Base-by-base conservation (phyloP, 495 filamentous ascomycete species). In the Penicillium atrosanguineum region DNA sequence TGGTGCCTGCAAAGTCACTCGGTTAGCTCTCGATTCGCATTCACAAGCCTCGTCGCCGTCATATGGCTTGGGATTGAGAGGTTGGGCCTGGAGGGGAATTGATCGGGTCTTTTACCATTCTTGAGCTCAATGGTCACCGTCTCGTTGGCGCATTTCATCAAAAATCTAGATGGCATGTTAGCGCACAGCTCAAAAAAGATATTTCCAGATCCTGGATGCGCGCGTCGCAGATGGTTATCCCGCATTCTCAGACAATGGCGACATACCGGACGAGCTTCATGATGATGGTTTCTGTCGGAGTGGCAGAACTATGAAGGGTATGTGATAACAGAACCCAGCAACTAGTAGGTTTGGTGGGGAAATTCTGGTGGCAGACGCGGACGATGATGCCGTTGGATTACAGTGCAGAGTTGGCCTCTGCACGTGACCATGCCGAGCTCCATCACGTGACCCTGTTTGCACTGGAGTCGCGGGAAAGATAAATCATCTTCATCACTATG, bases 211-310 rank as follows among this genome's bases (percentile, higher is more conserved):
- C 28, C 39, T 52, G 34, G 16, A n/a, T 16, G 46, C 49, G 60
- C 47, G 53, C 40, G 47, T 61, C 44, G 53, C 45, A 53, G 48
- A 44, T 29, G 39, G 36, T 41, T 43, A 25, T 34, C 38, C 43
- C 44, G 23, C 45, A 46, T 12, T 34, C 29, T 20, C 19, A 31
- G 31, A 20, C 3, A 14, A 9, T 36, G 31, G 44, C n/a, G 20
- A 75, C 85, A 79, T 86, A 96, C 93, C 92, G 88, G 72, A 97
- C 93, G 75, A 97, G 88, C 88, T 97, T 97, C 93, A 97, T 97
- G 59, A 65, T 89, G 79, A 39, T 25, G 48, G 38, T 12, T 55
- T 6, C 21, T 18, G n/a, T 23, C 20, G 9, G 18, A 15, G 25
- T 7, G 15, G 26, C 36, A 28, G 16, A 23, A 21, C 25, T 45